Base-by-base conservation (phyloP, 305 asterid genomes). In the Andrographis paniculata region DNA sequence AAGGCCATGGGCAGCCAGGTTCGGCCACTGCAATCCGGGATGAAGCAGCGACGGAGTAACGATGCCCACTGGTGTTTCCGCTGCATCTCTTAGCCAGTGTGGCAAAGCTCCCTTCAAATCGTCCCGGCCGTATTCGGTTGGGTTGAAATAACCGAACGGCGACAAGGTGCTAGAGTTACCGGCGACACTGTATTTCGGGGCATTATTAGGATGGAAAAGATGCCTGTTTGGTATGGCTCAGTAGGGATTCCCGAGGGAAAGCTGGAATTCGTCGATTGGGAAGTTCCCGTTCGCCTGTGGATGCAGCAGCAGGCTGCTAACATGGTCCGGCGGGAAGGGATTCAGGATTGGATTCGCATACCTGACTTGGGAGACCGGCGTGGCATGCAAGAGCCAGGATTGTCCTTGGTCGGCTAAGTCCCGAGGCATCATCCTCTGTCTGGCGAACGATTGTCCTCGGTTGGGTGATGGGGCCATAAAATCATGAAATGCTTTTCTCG, bases 81-180 rank as follows among this genome's bases (percentile, higher is more conserved):
- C 82, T 7, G 71, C 71, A 49, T 74, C 78, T 60, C 72, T 74
- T 18, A 85, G 73, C 95, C 94, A 82, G 54, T 73, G 87, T 8
- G 95, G 95, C 62, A 82, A 61, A 54, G 46, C 4, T 10, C 9
- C 33, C 10, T 27, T 6, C 33, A 10, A 5, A 27, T 47, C 6
- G 30, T 24, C 30, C 30, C 30, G 4, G 4, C 30, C 30, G 6
- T 4, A 24, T 24, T 24, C 6, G 30, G 8, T 24, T 24, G 6
- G 8, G 4, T 24, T 24, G 30, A 8, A 8, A 24, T 24, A 24
- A 24, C 30, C 30, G 8, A 24, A 4, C 4, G 4, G 8, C 6
- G 30, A 4, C 30, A 4, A 24, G 30, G 30, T 8, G 30, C 30
- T 10, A 8, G 30, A 24, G 30, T 24, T 24, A 3, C 30, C 8